Percentiles rank a stretch among this genome's conserved stretches.
Conservation (phyloP, 2,329 filamentous ascomycete genomes). For the Blastomyces gilchristii region DNA sequence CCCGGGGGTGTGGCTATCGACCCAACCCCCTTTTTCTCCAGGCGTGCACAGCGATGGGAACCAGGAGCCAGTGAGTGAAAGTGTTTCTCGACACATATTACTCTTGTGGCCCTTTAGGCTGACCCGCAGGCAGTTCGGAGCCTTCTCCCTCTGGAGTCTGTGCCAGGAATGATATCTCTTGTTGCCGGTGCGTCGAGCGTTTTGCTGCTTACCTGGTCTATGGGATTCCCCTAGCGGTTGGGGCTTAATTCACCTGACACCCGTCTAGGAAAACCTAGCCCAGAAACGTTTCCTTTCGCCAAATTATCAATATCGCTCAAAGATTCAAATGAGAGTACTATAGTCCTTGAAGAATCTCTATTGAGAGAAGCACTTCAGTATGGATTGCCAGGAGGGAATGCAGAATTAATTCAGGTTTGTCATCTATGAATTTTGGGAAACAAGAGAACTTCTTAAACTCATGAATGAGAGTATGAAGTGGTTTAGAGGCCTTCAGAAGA, state of each 20-base stretch:
- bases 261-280: not conserved
- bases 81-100: not conserved
- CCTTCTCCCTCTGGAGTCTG: not conserved
- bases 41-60: not conserved
- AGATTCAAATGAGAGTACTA: not conserved
- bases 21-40: not conserved
- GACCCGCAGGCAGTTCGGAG: not conserved
- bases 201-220: not conserved
- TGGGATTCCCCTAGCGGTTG: not conserved
- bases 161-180: not conserved
- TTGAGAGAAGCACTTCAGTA: not conserved
- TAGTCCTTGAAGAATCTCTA: not conserved
- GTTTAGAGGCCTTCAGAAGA: slow-evolving; percentile 5
- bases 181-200: not conserved
- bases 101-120: not conserved
- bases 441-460: not conserved
- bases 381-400: not conserved
- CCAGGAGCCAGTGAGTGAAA: not conserved
- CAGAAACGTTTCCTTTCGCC: not conserved
- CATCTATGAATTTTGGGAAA: not conserved
- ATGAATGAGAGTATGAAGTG: not conserved
- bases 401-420: not conserved
- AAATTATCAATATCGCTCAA: not conserved
- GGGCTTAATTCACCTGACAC: not conserved
- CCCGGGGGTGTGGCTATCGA: not conserved